Conservation (phyloP, 495 filamentous ascomycete species). For the Cercophora sp. region DNA sequence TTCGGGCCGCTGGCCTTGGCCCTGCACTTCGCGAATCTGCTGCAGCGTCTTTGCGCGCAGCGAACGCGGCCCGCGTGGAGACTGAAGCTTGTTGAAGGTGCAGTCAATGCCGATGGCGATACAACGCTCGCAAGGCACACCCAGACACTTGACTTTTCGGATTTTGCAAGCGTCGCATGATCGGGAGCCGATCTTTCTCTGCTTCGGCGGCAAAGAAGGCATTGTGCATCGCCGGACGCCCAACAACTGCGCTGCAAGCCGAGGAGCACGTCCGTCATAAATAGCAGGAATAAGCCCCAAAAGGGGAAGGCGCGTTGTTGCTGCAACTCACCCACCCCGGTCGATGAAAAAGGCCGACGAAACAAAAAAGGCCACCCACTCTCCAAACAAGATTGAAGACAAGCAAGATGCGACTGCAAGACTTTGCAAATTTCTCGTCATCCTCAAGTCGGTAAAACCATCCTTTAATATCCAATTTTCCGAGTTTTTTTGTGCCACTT, state of each 20-base stretch:
- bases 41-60: slow-evolving; percentile 28
- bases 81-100: slow-evolving; percentile 35
- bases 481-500: no score
- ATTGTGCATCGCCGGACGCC: not conserved
- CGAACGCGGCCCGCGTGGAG: slow-evolving; percentile 33
- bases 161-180: slow-evolving; percentile 47
- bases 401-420: no score
- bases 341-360: no score
- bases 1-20: not conserved
- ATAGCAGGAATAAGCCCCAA: not conserved
- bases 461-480: no score
- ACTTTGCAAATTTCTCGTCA: no score
- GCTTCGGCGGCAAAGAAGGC: slow-evolving; percentile 6
- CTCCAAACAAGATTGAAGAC: no score
- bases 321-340: not conserved
- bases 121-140: slow-evolving; percentile 26
- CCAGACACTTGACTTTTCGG: slow-evolving; percentile 43
- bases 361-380: no score
- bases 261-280: not conserved
- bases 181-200: slow-evolving; percentile 40
- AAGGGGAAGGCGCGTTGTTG: not conserved
- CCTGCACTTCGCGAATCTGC: slow-evolving; percentile 18
- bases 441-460: no score
- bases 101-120: slow-evolving; percentile 34
- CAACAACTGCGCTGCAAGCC: not conserved